Evolutionary conservation across 352 stramenopile species (phyloP).

Genomic region (Blastocystis sp.): DNA sequence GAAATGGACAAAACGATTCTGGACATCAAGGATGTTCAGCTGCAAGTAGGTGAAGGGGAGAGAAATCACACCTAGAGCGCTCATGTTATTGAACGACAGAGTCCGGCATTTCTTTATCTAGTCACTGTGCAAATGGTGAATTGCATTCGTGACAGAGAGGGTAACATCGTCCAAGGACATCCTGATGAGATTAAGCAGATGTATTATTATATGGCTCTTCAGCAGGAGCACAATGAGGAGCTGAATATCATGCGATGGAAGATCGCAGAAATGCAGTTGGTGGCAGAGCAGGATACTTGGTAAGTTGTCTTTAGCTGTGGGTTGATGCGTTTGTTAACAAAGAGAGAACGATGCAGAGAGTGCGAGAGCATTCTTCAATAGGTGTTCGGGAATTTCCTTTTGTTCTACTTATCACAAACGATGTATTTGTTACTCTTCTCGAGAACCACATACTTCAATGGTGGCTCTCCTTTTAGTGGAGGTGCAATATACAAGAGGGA

Average conservation of each 20-base stretch:
- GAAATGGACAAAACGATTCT: conserved; percentile 56
- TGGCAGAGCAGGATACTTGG: conserved; percentile 57
- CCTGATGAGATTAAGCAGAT: conserved; percentile 57
- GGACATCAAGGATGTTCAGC: conserved; percentile 31
- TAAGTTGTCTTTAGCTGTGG: conserved; percentile 41
- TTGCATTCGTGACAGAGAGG: conserved; percentile 34
- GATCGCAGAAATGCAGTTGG: conserved; percentile 56
- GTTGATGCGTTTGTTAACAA: conserved; percentile 47
- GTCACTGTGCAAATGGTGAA: conserved; percentile 56
- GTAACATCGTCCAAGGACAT: conserved; percentile 28
- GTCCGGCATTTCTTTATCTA: conserved; percentile 50
- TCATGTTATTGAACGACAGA: conserved; percentile 47
- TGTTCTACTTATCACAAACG: background rate
- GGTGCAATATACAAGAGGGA: conserved; percentile 2
- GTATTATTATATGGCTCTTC: conserved; percentile 60
- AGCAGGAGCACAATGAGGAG: conserved; percentile 59
- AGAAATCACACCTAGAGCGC: conserved; percentile 14
- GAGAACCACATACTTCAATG: conserved; percentile 40
- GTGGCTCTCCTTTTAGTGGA: background rate
- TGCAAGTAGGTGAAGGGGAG: background rate
- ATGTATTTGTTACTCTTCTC: conserved; percentile 2
- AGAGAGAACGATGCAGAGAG: background rate
- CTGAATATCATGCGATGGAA: conserved; percentile 61
- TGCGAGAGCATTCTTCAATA: background rate
- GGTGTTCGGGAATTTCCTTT: background rate